phyloP scores from a whole-genome alignment of 2,329 filamentous ascomycete species.

The Tolypocladium guangdongense region DNA sequence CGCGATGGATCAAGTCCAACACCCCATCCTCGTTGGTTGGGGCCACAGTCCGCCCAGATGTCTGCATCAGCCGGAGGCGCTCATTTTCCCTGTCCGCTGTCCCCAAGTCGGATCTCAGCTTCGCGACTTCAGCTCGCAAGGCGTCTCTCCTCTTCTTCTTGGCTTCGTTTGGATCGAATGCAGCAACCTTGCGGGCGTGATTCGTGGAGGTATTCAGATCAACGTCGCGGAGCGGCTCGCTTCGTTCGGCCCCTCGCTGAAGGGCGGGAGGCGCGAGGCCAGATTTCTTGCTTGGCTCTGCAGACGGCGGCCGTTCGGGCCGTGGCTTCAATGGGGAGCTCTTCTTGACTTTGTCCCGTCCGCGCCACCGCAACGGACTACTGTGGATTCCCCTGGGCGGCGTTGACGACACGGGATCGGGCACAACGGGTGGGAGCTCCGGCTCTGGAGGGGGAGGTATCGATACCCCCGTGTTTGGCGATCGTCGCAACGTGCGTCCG shows the following conservation, averaged over 20 bases:
- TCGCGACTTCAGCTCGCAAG: constrained; percentile 43
- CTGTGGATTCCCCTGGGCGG: constrained; percentile 49
- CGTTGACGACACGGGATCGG: constrained; percentile 42
- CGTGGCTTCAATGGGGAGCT: constrained; percentile 40
- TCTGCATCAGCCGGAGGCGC: constrained; percentile 32
- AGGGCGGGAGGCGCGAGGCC: neutral
- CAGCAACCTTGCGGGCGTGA: constrained; percentile 29
- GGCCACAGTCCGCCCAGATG: constrained; percentile 25
- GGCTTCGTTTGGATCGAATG: constrained; percentile 29
- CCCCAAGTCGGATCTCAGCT: constrained; percentile 47
- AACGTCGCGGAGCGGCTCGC: neutral
- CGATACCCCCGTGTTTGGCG: constrained; percentile 19
- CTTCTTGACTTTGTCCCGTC: constrained; percentile 22
- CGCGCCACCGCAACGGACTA: constrained; percentile 39
- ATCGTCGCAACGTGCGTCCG: constrained; percentile 15
- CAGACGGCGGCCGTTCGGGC: constrained; percentile 16
- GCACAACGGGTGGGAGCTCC: constrained; percentile 48
- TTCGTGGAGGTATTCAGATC: constrained; percentile 12
- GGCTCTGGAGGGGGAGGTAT: constrained; percentile 38
- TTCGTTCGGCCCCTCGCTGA: neutral
- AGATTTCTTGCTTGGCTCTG: constrained; percentile 1
- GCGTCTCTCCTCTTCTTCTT: constrained; percentile 43
- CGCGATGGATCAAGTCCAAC: constrained; percentile 25
- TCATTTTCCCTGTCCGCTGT: constrained; percentile 48
- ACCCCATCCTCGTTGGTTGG: constrained; percentile 25